Conservation (phyloP, 2,329 filamentous ascomycete genomes). For the Magnaporthiopsis rhizophila region DNA sequence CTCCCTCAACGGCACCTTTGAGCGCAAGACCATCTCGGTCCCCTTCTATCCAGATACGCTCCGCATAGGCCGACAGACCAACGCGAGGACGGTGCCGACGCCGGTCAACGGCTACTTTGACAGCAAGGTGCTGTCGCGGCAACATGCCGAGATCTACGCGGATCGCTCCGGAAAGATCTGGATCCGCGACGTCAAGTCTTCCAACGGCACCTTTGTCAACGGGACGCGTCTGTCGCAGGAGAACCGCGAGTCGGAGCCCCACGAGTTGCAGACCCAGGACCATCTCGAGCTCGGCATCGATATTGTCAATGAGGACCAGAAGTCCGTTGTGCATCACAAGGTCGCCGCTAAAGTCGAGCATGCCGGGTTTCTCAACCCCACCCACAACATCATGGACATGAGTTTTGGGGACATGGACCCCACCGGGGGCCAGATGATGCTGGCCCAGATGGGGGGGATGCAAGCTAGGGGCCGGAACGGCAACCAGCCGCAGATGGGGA, state of each 20-base stretch:
- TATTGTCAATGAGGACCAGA: constrained; percentile 97
- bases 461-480: constrained; percentile 63
- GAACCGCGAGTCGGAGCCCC: constrained; percentile 91
- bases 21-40: constrained; percentile 90
- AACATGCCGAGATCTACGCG: constrained; percentile 97
- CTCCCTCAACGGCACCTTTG: constrained; percentile 93
- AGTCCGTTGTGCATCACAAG: constrained; percentile 97
- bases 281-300: constrained; percentile 94
- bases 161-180: constrained; percentile 77
- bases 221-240: constrained; percentile 82
- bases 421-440: constrained; percentile 64
- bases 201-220: constrained; percentile 97
- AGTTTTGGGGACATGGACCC: constrained; percentile 90
- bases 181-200: constrained; percentile 96
- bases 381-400: constrained; percentile 74
- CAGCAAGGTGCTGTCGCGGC: constrained; percentile 91
- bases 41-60: constrained; percentile 92
- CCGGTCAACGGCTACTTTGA: constrained; percentile 93
- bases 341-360: constrained; percentile 96
- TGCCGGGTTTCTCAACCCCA: constrained; percentile 71
- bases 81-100: constrained; percentile 89
- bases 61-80: constrained; percentile 91
- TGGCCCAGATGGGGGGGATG: constrained; percentile 53
- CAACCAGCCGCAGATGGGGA: constrained; percentile 56
- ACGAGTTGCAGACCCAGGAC: constrained; percentile 85